Evolutionary conservation across 164 flowering plant species (phyloP).

Genomic region (Sextonia rubra): DNA sequence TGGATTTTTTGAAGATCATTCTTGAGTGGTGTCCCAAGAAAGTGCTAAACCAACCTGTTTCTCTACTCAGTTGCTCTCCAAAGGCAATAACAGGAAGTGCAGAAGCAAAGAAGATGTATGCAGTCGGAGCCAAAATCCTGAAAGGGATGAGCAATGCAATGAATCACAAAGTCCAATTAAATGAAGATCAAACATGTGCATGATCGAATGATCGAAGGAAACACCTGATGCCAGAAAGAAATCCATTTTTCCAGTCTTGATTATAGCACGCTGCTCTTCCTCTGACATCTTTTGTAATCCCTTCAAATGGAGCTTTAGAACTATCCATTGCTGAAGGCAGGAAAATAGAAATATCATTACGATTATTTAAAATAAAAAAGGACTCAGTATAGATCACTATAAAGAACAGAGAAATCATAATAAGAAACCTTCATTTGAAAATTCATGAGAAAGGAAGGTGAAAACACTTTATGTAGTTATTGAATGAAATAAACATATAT

Average conservation of each 20-base stretch:
- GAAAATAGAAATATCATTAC: not conserved
- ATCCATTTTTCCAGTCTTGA: conserved; percentile 45
- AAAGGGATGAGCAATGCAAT: not conserved
- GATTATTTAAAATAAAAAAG: no score
- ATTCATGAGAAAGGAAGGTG: no score
- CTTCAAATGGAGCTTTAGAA: conserved; percentile 35
- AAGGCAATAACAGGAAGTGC: conserved; percentile 62
- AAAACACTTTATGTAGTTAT: no score
- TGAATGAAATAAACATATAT: no score
- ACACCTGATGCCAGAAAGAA: conserved; percentile 42
- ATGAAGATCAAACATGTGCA: not conserved
- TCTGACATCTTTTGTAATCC: conserved; percentile 38
- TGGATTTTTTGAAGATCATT: not conserved
- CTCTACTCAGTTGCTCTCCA: conserved; percentile 52
- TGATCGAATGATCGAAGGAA: not conserved
- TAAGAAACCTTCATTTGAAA: no score
- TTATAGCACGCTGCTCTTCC: conserved; percentile 45
- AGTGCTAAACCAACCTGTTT: conserved; percentile 35
- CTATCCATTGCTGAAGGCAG: conserved; percentile 27
- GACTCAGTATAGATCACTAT: no score
- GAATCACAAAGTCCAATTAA: not conserved
- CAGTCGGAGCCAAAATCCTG: conserved; percentile 57
- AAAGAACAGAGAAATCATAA: no score
- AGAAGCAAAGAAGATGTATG: conserved; percentile 55
- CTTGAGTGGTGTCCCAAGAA: not conserved